Conservation (phyloP, 192 early-diverging fungal genomes). For the Backusella tuberculispora region DNA sequence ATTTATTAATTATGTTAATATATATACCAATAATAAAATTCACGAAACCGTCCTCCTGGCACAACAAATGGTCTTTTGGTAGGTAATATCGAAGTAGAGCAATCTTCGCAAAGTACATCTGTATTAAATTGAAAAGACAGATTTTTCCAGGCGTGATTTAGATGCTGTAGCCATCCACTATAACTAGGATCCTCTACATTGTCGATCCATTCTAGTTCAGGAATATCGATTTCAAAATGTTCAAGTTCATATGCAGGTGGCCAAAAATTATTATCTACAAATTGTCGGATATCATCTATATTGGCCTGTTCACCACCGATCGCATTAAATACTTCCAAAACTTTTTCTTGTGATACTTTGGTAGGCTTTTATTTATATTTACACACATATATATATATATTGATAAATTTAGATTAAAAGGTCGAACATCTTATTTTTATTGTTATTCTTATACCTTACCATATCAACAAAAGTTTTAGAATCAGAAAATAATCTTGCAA, state of each 20-base stretch:
- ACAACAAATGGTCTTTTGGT: conserved; percentile 67
- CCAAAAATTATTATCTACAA: conserved; percentile 63
- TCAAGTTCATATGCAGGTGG: conserved; percentile 53
- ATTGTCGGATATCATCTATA: conserved; percentile 41
- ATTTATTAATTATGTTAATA: neutral
- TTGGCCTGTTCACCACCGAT: conserved; percentile 48
- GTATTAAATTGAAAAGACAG: conserved; percentile 61
- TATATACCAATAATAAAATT: conserved; percentile 69
- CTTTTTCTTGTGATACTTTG: conserved; percentile 52
- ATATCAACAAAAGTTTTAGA: conserved; percentile 79
- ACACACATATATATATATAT: neutral
- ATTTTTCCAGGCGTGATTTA: conserved; percentile 64
- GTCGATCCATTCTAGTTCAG: conserved; percentile 50
- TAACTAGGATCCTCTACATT: conserved; percentile 50
- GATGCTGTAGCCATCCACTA: conserved; percentile 46
- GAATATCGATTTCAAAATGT: conserved; percentile 39
- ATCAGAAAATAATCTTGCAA: conserved; percentile 62
- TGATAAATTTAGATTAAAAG: no score
- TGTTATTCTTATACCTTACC: neutral
- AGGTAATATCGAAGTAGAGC: conserved; percentile 57
- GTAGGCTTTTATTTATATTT: conserved; percentile 46
- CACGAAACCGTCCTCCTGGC: conserved; percentile 74
- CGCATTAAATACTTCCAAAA: conserved; percentile 53
- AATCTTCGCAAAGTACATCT: conserved; percentile 55
- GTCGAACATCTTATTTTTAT: no score